Base-by-base conservation (phyloP, 352 stramenopile genomes). In the Ochromonadaceae sp. region DNA sequence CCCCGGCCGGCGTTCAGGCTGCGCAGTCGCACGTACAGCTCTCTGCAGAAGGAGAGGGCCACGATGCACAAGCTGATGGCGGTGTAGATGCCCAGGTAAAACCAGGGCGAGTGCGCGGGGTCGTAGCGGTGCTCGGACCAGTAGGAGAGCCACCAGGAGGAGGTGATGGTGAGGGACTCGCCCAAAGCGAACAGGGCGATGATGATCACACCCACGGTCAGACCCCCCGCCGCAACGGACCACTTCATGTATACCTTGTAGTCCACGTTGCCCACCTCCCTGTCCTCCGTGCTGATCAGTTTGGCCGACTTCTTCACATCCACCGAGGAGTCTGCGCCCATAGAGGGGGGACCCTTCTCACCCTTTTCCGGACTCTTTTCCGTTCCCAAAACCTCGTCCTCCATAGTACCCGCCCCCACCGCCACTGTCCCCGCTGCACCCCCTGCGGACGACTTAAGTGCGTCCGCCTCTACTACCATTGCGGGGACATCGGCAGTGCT, bases 121-220 rank as follows among this genome's bases (percentile, higher is more conserved):
- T 35, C 49, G 30, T 46, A 59, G 9, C 15, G n/a, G 30, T 49
- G 7, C 43, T n/a, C 10, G 10, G 12, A 30, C 56, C 56, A 65
- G 26, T 52, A 49, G 0, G 2, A 5, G 10, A 65, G 12, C n/a
- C 22, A 65, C 25, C 30, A 65, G 25, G 10, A 3, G 1, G 36
- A 28, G 20, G n/a, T 2, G 5, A 65, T 10, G 52, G 81, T 76
- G n/a, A 93, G 67, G n/a, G 48, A 63, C 69, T 95, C 81, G 65
- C 82, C 88, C n/a, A 82, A 59, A 34, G 77, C 74, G 65, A 92
- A 93, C 31, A 84, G 71, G 0, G 72, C 2, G 15, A 87, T 30
- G 22, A 87, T 75, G 14, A 70, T 17, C 10, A 80, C 5, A 7
- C 49, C 72, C 12, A 78, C 53, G 2, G 46, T 72, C 26, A 76